phyloP scores from a whole-genome alignment of 352 stramenopile genomes.

The Pythium vanterpoolii region DNA sequence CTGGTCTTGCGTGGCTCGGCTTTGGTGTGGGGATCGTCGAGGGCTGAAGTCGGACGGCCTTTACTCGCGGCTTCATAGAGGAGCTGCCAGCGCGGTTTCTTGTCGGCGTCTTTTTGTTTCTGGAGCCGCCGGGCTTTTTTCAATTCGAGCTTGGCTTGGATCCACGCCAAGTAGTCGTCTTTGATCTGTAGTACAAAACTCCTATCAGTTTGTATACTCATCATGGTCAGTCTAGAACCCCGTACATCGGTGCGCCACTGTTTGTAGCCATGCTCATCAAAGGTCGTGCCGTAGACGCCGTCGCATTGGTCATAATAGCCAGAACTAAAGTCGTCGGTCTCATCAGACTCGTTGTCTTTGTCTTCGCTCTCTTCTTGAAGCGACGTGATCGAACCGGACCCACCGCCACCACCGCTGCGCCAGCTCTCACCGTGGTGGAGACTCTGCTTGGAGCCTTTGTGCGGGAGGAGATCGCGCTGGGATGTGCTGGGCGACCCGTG shows the following conservation, averaged over 20 bases:
- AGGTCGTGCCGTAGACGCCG: conserved; percentile 37
- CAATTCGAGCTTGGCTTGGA: conserved; percentile 55
- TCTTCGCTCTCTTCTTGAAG: conserved; percentile 20
- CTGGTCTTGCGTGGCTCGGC: neutral
- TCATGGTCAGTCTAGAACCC: neutral
- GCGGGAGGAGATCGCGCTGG: conserved; percentile 1
- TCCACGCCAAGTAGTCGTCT: conserved; percentile 69
- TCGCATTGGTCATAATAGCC: neutral
- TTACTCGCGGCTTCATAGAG: conserved; percentile 61
- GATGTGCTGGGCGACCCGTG: no score
- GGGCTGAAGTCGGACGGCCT: neutral
- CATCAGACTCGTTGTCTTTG: conserved; percentile 24
- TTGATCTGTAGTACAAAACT: conserved; percentile 35
- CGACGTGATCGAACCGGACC: conserved; percentile 15
- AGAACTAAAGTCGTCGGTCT: neutral
- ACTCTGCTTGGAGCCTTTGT: conserved; percentile 32
- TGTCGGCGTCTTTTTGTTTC: conserved; percentile 46
- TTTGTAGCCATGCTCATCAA: conserved; percentile 61
- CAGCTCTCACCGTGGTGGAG: conserved; percentile 15
- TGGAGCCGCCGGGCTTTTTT: conserved; percentile 41
- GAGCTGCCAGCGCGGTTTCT: conserved; percentile 68
- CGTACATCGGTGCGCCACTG: conserved; percentile 56
- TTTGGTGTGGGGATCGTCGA: neutral
- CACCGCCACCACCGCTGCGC: conserved; percentile 16
- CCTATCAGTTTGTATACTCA: neutral